Conservation (phyloP, 805 yeast genomes). For the Pichia gijzeniarum region DNA sequence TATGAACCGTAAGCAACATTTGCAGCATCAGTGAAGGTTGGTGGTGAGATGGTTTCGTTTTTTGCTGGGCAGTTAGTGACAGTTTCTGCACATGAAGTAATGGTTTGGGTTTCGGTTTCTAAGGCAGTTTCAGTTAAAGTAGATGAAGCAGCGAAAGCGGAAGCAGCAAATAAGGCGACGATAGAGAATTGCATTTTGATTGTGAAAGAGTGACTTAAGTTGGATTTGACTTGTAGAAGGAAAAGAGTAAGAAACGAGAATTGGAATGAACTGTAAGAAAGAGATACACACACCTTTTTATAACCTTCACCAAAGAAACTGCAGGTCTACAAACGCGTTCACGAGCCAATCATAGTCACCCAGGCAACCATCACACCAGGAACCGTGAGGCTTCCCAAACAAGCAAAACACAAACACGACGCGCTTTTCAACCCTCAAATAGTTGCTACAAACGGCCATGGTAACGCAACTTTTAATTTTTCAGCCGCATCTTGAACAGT, state of each 20-base stretch:
- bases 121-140: slow-evolving; percentile 28
- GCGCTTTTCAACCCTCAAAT: too few species aligned
- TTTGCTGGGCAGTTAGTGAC: slow-evolving; percentile 31
- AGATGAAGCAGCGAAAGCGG: slow-evolving; percentile 31
- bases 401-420: too few species aligned
- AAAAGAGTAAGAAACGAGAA: slow-evolving; percentile 1
- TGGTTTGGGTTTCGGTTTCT: slow-evolving; percentile 35
- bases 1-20: slow-evolving; percentile 18
- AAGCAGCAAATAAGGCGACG: slow-evolving; percentile 29
- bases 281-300: too few species aligned
- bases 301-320: not conserved
- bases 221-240: slow-evolving; percentile 5
- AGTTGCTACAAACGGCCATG: too few species aligned
- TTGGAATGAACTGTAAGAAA: not conserved
- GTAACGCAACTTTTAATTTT: too few species aligned
- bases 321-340: too few species aligned
- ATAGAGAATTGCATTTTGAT: slow-evolving; percentile 42
- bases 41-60: slow-evolving; percentile 32
- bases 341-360: too few species aligned
- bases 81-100: slow-evolving; percentile 33
- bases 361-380: too few species aligned
- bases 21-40: slow-evolving; percentile 17
- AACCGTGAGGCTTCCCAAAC: too few species aligned
- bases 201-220: slow-evolving; percentile 22
- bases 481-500: too few species aligned